These are phyloP conservation scores for Tuber borchii DNA, from an alignment of 495 filamentous ascomycete species.

Conservation along the genomic window DNA sequence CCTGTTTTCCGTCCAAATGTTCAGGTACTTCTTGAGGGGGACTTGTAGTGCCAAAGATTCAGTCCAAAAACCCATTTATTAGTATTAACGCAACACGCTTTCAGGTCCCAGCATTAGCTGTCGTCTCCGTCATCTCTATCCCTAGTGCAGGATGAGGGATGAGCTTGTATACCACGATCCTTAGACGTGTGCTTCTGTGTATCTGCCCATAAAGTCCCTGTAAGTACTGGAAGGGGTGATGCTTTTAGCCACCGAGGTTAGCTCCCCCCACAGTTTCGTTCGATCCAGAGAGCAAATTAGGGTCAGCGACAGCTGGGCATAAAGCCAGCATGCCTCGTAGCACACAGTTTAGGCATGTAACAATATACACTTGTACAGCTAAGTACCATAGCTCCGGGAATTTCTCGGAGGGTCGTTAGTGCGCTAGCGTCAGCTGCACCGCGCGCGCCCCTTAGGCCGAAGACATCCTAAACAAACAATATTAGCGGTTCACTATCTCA, in stretches of 20 bases:
- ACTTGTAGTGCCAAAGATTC: background rate
- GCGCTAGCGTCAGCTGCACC: background rate
- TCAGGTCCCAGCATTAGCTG: background rate
- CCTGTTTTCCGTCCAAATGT: too few species aligned
- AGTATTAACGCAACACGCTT: background rate
- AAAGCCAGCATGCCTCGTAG: background rate
- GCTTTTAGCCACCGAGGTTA: background rate
- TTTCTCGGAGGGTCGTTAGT: background rate
- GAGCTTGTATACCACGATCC: background rate
- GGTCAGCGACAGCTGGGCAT: background rate
- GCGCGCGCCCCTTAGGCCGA: background rate
- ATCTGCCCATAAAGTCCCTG: too few species aligned
- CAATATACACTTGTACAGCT: background rate
- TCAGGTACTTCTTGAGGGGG: too few species aligned
- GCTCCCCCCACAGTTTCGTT: background rate
- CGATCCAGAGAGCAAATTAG: background rate
- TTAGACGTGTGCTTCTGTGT: background rate
- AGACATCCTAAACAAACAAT: background rate
- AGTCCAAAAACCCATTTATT: background rate
- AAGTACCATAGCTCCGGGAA: background rate
- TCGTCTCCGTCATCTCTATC: background rate
- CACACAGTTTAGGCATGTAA: background rate
- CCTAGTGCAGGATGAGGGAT: background rate
- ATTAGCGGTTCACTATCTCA: background rate
- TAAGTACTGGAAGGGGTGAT: background rate